These are phyloP conservation scores for Ustilago nuda DNA, from an alignment of 1,284 basidiomycete species.

Conservation along the genomic window DNA sequence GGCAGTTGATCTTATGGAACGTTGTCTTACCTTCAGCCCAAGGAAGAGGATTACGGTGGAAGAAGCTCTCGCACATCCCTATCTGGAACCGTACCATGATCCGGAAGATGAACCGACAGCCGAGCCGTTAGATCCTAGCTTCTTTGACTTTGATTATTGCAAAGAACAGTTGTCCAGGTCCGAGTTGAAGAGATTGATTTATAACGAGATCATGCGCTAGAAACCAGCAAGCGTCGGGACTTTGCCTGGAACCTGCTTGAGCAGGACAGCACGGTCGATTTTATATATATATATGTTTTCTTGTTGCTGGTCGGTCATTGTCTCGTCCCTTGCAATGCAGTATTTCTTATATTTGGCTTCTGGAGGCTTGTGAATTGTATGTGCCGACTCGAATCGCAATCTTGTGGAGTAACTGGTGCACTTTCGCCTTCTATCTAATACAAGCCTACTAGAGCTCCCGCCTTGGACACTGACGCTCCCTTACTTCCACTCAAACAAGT, in stretches of 20 bases:
- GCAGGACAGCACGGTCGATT: too few relatives aligned
- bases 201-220: constrained; percentile 59
- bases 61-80: constrained; percentile 66
- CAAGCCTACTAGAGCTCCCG: too few relatives aligned
- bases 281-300: neutral
- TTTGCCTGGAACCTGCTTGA: too few relatives aligned
- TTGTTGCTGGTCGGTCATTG: constrained; percentile 6
- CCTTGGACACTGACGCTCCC: too few relatives aligned
- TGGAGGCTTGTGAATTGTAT: neutral
- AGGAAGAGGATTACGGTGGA: constrained; percentile 68
- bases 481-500: neutral
- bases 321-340: constrained; percentile 12
- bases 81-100: constrained; percentile 68
- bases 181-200: constrained; percentile 65
- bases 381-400: neutral
- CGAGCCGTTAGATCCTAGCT: constrained; percentile 63
- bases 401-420: neutral
- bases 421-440: too few relatives aligned
- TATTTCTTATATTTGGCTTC: neutral
- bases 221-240: neutral
- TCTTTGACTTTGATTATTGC: constrained; percentile 67
- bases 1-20: constrained; percentile 84
- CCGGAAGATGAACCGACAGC: constrained; percentile 67
- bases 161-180: constrained; percentile 71
- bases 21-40: constrained; percentile 78